Conservation (phyloP, 331 rosid genomes). For the Malus hybrid region DNA sequence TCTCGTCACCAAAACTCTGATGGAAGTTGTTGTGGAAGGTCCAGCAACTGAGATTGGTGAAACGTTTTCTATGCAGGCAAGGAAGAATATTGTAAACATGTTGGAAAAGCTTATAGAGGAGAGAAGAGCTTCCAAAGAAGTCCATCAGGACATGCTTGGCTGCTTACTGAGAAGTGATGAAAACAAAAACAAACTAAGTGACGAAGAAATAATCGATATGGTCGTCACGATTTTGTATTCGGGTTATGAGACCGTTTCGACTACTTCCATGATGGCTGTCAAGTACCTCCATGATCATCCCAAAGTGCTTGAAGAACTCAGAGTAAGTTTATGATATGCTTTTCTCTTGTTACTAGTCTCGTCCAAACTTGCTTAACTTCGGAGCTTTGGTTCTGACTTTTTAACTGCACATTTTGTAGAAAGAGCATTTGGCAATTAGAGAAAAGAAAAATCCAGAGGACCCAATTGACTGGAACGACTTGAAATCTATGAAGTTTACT, state of each 20-base stretch:
- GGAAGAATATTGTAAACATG: constrained; percentile 63
- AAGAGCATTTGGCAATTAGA: constrained; percentile 81
- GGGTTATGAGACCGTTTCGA: constrained; percentile 96
- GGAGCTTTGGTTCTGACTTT: constrained; percentile 7
- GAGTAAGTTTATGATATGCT: constrained; percentile 43
- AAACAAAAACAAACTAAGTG: constrained; percentile 43
- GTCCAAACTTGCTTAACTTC: background rate
- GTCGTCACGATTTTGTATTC: constrained; percentile 77
- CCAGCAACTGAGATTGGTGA: background rate
- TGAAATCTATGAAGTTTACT: constrained; percentile 80
- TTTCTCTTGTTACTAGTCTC: background rate
- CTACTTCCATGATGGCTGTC: constrained; percentile 97
- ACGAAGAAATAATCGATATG: constrained; percentile 83
- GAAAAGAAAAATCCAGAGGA: constrained; percentile 60
- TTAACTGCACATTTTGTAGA: constrained; percentile 24
- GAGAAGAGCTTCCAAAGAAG: constrained; percentile 58
- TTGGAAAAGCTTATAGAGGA: constrained; percentile 48
- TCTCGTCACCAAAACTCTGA: background rate
- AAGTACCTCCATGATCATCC: constrained; percentile 94
- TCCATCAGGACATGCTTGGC: constrained; percentile 60
- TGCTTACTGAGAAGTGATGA: constrained; percentile 57
- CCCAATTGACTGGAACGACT: constrained; percentile 60
- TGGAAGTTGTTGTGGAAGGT: background rate
- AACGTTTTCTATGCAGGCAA: constrained; percentile 48
- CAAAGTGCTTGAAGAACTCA: constrained; percentile 69